phyloP scores from a whole-genome alignment of 768 basidiomycete species.

The Cubamyces lactineus region DNA sequence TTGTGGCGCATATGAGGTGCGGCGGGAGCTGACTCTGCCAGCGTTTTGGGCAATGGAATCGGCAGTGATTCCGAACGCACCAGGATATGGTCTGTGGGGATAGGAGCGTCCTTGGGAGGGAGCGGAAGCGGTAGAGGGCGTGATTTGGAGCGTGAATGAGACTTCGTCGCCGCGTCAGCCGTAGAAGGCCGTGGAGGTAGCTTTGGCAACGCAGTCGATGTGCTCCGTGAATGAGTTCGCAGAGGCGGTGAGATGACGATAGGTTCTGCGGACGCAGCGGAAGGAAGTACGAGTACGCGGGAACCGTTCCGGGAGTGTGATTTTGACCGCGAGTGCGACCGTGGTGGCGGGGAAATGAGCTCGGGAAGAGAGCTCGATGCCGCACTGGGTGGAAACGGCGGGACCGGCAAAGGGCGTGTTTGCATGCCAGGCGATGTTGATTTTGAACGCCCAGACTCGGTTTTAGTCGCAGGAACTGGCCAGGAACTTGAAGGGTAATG shows the following conservation, averaged over 20 bases:
- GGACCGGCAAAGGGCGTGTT: background rate
- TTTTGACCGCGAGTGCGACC: background rate
- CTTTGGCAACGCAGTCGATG: background rate
- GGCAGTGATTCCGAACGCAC: slow-evolving; percentile 8
- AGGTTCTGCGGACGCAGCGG: slow-evolving; percentile 14
- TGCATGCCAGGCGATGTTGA: slow-evolving; percentile 13
- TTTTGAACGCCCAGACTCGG: background rate
- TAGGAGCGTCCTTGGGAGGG: background rate
- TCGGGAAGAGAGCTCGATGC: background rate
- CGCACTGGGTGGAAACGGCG: background rate
- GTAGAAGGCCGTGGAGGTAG: background rate
- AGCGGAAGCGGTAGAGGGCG: slow-evolving; percentile 4
- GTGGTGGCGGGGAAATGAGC: background rate
- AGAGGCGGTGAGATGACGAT: slow-evolving; percentile 14
- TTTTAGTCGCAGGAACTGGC: background rate
- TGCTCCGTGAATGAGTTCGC: slow-evolving; percentile 12
- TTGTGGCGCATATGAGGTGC: background rate
- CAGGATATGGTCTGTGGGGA: background rate
- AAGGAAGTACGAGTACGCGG: slow-evolving; percentile 14
- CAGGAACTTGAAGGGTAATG: slow-evolving; percentile 12
- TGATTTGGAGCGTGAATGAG: slow-evolving; percentile 1
- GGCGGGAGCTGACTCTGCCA: slow-evolving; percentile 1
- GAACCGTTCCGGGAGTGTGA: slow-evolving; percentile 15
- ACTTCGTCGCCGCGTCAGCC: background rate
- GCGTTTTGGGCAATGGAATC: background rate